These are phyloP conservation scores for Polyplosphaeria fusca DNA, from an alignment of 495 filamentous ascomycete species.

Conservation along the genomic window DNA sequence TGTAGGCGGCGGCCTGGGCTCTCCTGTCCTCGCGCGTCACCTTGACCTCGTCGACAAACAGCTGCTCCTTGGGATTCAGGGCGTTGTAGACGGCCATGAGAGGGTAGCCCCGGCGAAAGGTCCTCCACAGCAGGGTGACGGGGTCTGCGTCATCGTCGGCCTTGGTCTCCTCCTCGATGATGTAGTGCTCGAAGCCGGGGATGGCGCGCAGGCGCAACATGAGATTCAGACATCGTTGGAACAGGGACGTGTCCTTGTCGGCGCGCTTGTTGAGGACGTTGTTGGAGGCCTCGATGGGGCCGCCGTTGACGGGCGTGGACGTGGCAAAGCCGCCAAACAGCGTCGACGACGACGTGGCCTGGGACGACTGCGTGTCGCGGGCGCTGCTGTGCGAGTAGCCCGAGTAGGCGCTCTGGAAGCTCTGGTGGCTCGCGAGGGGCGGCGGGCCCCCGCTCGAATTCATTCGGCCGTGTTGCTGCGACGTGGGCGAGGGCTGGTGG, in stretches of 20 bases:
- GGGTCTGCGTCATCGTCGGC: constrained; percentile 72
- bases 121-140: constrained; percentile 86
- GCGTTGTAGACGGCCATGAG: constrained; percentile 87
- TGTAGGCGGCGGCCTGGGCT: constrained; percentile 64
- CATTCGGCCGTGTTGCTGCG: constrained; percentile 27
- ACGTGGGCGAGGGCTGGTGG: constrained; percentile 15
- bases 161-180: constrained; percentile 62
- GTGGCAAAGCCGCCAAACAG: constrained; percentile 34
- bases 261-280: constrained; percentile 95
- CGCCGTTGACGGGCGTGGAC: constrained; percentile 45
- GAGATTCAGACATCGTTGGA: constrained; percentile 87
- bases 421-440: constrained; percentile 33
- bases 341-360: constrained; percentile 38
- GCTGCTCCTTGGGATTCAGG: constrained; percentile 59
- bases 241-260: constrained; percentile 82
- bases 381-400: constrained; percentile 39
- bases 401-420: constrained; percentile 40
- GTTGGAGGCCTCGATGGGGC: constrained; percentile 65
- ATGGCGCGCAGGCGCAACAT: constrained; percentile 76
- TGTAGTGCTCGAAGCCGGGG: constrained; percentile 71
- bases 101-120: constrained; percentile 78
- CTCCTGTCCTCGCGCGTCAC: constrained; percentile 58
- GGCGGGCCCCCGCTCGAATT: constrained; percentile 25
- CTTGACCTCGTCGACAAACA: constrained; percentile 61
- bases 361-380: constrained; percentile 41